Percentiles rank a stretch among this genome's conserved stretches.
phyloP scores from a whole-genome alignment of 2,329 filamentous ascomycete genomes.

The Claviceps digitariae region DNA sequence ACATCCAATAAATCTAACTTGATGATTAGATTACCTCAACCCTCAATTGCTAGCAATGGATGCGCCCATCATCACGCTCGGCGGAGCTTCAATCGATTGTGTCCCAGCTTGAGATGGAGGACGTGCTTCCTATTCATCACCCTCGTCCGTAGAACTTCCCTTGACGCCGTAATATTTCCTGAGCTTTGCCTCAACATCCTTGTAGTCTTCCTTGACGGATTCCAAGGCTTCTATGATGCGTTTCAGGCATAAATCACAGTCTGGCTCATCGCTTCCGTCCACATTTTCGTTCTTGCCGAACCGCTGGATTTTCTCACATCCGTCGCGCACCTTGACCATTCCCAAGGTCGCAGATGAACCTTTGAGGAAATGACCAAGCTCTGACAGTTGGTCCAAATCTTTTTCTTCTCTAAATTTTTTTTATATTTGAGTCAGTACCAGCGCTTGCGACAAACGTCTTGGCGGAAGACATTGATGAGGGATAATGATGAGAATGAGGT shows the following conservation, averaged over 20 bases:
- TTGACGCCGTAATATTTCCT: conserved; percentile 45
- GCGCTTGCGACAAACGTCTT: neutral
- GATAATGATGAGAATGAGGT: too few relatives aligned
- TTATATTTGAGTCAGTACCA: conserved; percentile 28
- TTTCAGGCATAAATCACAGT: conserved; percentile 54
- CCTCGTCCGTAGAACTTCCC: conserved; percentile 5
- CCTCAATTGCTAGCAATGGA: neutral
- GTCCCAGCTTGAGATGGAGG: neutral
- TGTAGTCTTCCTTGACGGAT: conserved; percentile 63
- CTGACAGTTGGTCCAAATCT: conserved; percentile 63
- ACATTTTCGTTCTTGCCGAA: conserved; percentile 74
- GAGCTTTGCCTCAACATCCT: conserved; percentile 57
- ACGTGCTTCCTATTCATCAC: conserved; percentile 9
- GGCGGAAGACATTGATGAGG: too few relatives aligned
- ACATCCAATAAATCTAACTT: neutral
- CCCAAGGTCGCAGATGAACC: conserved; percentile 92
- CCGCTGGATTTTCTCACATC: conserved; percentile 93
- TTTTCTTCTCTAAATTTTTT: conserved; percentile 43
- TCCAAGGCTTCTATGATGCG: conserved; percentile 58
- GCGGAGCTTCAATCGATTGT: neutral
- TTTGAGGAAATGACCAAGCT: conserved; percentile 90
- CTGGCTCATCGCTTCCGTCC: conserved; percentile 52
- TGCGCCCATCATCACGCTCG: neutral
- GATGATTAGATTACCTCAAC: neutral
- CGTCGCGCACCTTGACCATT: conserved; percentile 78